Conservation (phyloP, 192 early-diverging fungal genomes). For the Coemansia sp. region DNA sequence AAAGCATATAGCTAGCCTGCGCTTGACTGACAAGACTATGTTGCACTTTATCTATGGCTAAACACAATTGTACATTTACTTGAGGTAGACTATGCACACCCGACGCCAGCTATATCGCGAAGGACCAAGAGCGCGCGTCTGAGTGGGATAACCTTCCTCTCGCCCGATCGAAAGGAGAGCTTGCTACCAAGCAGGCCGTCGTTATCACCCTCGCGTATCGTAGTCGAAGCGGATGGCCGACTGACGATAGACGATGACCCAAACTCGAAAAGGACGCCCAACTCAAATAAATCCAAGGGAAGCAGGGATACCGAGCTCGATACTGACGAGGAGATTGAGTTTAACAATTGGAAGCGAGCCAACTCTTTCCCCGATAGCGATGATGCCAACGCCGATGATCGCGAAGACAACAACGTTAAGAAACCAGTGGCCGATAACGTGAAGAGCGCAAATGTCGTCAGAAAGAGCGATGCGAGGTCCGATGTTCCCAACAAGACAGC, state of each 20-base stretch:
- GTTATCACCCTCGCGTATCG: conserved; percentile 38
- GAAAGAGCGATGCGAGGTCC: neutral
- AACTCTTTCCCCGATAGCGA: conserved; percentile 13
- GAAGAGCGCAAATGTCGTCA: neutral
- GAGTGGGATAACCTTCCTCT: conserved; percentile 19
- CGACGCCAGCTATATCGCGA: conserved; percentile 36
- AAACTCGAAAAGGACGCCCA: neutral
- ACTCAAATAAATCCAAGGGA: neutral
- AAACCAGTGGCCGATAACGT: neutral
- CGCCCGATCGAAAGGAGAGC: conserved; percentile 25
- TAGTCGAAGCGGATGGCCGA: conserved; percentile 23
- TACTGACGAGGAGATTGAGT: conserved; percentile 46
- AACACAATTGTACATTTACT: neutral
- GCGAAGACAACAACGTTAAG: neutral
- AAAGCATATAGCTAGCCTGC: neutral
- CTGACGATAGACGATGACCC: conserved; percentile 20
- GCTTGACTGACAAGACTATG: neutral
- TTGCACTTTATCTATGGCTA: neutral
- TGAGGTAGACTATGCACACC: conserved; percentile 36
- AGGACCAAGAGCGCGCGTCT: conserved; percentile 12
- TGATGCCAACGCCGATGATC: neutral
- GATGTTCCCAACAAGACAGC: neutral
- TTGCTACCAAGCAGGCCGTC: conserved; percentile 37
- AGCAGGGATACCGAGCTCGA: conserved; percentile 32
- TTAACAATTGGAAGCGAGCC: conserved; percentile 41